These are phyloP conservation scores for Aspergillus pseudoviridinutans DNA, from an alignment of 2,329 filamentous ascomycete species.

Conservation along the genomic window DNA sequence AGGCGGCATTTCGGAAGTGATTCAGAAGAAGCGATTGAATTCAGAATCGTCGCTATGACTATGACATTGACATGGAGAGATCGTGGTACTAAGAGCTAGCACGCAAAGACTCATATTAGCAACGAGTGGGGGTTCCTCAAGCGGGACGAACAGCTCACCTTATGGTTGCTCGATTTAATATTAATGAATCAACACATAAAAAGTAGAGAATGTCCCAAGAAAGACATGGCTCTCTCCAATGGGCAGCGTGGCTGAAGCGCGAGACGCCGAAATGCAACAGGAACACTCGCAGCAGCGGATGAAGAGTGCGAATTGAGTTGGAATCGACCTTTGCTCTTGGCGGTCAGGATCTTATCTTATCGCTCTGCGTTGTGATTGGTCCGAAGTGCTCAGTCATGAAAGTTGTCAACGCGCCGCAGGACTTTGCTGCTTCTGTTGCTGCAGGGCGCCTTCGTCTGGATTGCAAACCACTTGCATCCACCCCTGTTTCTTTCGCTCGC, in stretches of 20 bases:
- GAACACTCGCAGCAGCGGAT: neutral
- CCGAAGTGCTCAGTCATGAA: neutral
- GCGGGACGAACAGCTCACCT: neutral
- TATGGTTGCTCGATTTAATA: neutral
- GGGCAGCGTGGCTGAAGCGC: neutral
- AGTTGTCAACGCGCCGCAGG: conserved; percentile 5
- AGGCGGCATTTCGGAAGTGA: conserved; percentile 61
- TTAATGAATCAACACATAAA: neutral
- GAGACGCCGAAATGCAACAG: neutral
- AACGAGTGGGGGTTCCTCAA: neutral
- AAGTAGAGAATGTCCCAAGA: neutral
- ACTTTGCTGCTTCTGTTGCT: neutral
- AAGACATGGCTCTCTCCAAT: conserved; percentile 2
- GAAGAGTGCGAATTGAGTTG: conserved; percentile 4
- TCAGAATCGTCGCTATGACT: conserved; percentile 1
- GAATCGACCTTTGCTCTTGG: conserved; percentile 20
- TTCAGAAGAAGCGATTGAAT: conserved; percentile 1
- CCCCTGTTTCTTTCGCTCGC: conserved; percentile 1
- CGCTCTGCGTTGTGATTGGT: conserved; percentile 27
- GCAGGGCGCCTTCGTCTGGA: conserved; percentile 4
- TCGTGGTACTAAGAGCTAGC: neutral
- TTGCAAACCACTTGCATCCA: conserved; percentile 1
- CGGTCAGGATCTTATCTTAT: conserved; percentile 41
- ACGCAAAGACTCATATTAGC: neutral
- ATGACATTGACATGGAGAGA: conserved; percentile 11